These are phyloP conservation scores for Lactarius sp. DNA, from an alignment of 768 basidiomycete genomes.

Conservation along the genomic window DNA sequence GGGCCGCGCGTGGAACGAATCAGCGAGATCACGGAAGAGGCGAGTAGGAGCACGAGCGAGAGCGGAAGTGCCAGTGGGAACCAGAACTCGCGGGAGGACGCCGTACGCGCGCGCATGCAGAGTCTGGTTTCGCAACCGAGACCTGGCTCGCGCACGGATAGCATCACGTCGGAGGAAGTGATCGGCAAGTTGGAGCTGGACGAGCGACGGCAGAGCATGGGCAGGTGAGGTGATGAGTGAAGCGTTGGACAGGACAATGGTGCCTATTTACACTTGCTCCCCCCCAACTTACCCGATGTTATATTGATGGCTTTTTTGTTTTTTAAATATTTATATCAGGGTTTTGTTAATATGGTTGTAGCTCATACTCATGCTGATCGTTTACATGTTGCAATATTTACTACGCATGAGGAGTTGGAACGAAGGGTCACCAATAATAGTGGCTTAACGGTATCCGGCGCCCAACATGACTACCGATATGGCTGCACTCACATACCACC, in stretches of 20 bases:
- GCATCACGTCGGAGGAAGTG: slow-evolving; percentile 46
- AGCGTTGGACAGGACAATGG: slow-evolving; percentile 6
- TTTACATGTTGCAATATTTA: slow-evolving; percentile 4
- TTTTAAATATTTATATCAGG: slow-evolving; percentile 4
- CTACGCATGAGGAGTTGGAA: neutral
- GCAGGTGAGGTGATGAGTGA: slow-evolving; percentile 1
- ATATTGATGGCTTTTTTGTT: neutral
- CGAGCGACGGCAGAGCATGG: slow-evolving; percentile 23
- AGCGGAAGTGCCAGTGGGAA: slow-evolving; percentile 10
- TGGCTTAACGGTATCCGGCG: too few species aligned
- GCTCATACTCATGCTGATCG: slow-evolving; percentile 19
- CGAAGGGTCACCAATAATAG: neutral
- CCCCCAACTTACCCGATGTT: neutral
- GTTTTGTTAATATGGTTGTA: slow-evolving; percentile 19
- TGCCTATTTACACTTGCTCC: neutral
- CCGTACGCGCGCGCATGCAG: slow-evolving; percentile 22
- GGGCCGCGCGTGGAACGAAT: slow-evolving; percentile 23
- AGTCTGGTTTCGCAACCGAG: slow-evolving; percentile 27
- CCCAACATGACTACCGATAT: neutral
- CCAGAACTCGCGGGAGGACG: slow-evolving; percentile 24
- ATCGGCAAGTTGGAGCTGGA: slow-evolving; percentile 50
- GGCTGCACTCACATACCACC: too few species aligned
- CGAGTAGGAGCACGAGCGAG: slow-evolving; percentile 14
- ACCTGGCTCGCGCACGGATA: slow-evolving; percentile 37
- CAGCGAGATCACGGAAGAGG: slow-evolving; percentile 24